Base-by-base conservation (phyloP, 1,284 basidiomycete species). In the Puccinia novopanici region DNA sequence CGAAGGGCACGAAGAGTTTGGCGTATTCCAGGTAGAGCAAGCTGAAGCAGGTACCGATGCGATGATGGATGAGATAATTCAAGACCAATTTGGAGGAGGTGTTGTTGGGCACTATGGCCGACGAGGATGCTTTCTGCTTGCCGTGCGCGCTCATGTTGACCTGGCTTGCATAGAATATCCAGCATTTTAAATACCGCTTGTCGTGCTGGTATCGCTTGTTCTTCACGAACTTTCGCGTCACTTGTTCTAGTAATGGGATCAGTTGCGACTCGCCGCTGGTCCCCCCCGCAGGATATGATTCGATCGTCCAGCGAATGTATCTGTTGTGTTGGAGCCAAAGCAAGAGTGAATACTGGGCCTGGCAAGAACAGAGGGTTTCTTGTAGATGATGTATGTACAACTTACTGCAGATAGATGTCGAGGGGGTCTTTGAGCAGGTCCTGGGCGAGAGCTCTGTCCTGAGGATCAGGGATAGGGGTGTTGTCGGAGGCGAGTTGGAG, bases 21-120 rank as follows among this genome's bases (percentile, higher is more conserved):
- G 93, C 93, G 85, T 92, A 95, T 83, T 95, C 93, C 84, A 94
- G 93, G 84, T 95, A 97, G 74, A 96, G 87, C 45, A 90, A 86
- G 2, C 92, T 91, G 84, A 92, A 92, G 2, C 89, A 89, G 2
- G 90, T 91, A 0, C 93, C 94, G 84, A 96, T 92, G 72, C 91
- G 91, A 77, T 90, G 91, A 65, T 90, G 90, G 81, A 94, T 88
- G 75, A 96, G 87, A 85, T 91, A 92, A 40, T 90, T 92, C 94
- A 81, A 94, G 89, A 84, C 93, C 89, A 87, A 90, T 83, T 55
- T 86, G 70, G 75, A 86, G 79, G 90, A 90, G 70, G 84, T 85
- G 71, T 83, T 63, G 13, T 42, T 54, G 19, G 68, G 68, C 4
- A 71, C 19, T 17, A 54, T 22, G 13, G 48, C 3, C 34, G 68